Evolutionary conservation across 208 protist species (phyloP), one percentile per base, ranked within the genome.

Genomic region (Crithidia sp.): DNA sequence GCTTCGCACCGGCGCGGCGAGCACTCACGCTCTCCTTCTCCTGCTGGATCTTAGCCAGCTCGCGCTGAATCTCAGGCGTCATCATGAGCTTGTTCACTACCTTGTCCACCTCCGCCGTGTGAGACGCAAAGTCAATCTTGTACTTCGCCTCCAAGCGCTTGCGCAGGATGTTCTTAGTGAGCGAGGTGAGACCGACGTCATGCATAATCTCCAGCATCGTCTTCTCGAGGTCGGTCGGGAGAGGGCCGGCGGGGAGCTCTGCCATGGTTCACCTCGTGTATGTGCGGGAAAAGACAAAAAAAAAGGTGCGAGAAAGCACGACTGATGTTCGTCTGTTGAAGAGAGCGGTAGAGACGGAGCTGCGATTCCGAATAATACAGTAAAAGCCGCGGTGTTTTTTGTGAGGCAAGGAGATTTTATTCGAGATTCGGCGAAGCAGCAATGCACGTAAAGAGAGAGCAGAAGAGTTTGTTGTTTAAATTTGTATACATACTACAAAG

Each of bases 101-200:
- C 37, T 76, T 43, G n/a, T 84, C 71, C 44, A 96, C 28, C 61
- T 76, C 76, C 3, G 58, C 58, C 17, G 63, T 66, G 74, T 91
- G 83, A 17, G 79, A 70, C 39, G 61, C 59, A 69, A 94, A 94
- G 66, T 90, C 84, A 52, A 91, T 94, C 12, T 84, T 82, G 81
- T 94, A 93, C 71, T 88, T 88, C n/a, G 78, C 75, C 75, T 92
- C 82, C 19, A 94, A 74, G 41, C 82, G 85, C 45, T 71, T 61
- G 55, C 83, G 83, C 60, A 96, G 62, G 60, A 78, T 82, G 43
- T 83, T 88, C 66, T 78, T 84, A 36, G 81, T 89, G 59, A 96
- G 74, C 4, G 74, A 74, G 50, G 52, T 82, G 56, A 94, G 79
- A 43, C 92, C 92, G 7, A 92, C 80, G 54, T 93, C 86, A 19